These are phyloP conservation scores for Agrocybe pediades DNA, from an alignment of 768 basidiomycete species.

Conservation along the genomic window DNA sequence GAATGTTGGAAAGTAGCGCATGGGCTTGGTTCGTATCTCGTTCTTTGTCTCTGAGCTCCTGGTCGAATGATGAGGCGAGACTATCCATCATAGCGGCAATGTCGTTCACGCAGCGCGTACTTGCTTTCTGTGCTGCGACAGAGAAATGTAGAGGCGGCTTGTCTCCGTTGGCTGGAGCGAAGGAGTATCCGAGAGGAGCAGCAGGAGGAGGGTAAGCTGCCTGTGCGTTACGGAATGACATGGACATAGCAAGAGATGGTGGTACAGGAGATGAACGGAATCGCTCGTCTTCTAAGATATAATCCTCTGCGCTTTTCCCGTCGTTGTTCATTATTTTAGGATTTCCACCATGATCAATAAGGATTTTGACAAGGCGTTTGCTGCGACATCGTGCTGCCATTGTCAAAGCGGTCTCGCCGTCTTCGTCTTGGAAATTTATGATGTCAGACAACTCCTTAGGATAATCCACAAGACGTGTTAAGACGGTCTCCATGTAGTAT, in stretches of 20 bases:
- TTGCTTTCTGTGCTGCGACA: conserved; percentile 80
- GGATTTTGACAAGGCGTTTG: conserved; percentile 91
- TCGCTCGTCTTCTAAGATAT: conserved; percentile 97
- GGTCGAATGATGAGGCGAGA: conserved; percentile 88
- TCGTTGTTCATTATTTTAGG: conserved; percentile 94
- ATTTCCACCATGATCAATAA: conserved; percentile 96
- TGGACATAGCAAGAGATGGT: conserved; percentile 60
- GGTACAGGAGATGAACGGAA: conserved; percentile 91
- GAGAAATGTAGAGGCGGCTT: conserved; percentile 83
- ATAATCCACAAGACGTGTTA: conserved; percentile 85
- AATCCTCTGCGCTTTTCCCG: conserved; percentile 97
- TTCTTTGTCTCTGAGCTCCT: conserved; percentile 89
- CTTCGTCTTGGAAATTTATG: conserved; percentile 99
- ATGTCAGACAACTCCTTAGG: conserved; percentile 96
- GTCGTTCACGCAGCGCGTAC: conserved; percentile 82
- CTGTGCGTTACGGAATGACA: conserved; percentile 77
- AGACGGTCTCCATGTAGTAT: conserved; percentile 98
- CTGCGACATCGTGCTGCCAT: conserved; percentile 95
- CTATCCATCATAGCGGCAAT: conserved; percentile 85
- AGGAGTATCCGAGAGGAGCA: conserved; percentile 41
- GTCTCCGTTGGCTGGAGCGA: conserved; percentile 56
- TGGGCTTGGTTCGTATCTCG: conserved; percentile 90
- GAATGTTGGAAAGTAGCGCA: conserved; percentile 81
- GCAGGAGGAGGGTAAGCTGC: conserved; percentile 53
- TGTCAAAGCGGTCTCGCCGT: conserved; percentile 96